Evolutionary conservation across 2,329 filamentous ascomycete species (phyloP), one percentile per base, ranked within the genome.

Genomic region (Cladosporium colombiae): DNA sequence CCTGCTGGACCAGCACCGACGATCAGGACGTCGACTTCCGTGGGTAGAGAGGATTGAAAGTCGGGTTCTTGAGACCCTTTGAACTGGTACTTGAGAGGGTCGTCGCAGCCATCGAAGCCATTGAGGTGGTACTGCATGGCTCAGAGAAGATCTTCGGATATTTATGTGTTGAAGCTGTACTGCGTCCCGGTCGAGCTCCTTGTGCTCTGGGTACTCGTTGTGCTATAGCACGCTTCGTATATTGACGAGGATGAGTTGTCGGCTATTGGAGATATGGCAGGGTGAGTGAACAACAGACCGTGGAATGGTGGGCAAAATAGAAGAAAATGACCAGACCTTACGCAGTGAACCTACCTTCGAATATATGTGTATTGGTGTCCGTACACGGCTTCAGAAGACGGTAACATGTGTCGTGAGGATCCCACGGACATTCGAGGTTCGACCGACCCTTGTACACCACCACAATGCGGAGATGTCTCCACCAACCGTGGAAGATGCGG

Each of bases 1-100:
- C 79, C 75, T 53, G 76, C 76, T 29, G 83, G 83, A 14, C 83
- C 83, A 18, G 83, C 83, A 21, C 83, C 83, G 8, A 85, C 73
- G 49, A 85, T 82, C 6, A 83, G 71, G 23, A 83, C 81, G 72
- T 83, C 81, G 33, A 80, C 77, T 68, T 82, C 72, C 49, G 67
- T 21, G 1, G 75, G 75, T 11, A 77, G 65, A n/a, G 66, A 69
- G 31, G 71, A 67, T 56, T 76, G 72, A 65, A 74, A 74, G 66
- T 75, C 71, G 23, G 74, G 72, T 35, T 71, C 67, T 52, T 70
- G 67, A 8, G 68, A 50, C 61, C 73, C 70, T 31, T 66, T 60
- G 65, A 70, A 74, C 55, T 74, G 74, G 13, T 72, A 68, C 23
- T 73, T 68, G 21, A 73, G 70, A 13, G 75, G 75, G 57, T 77